Evolutionary conservation across 106 monocot genomes (phyloP).

Genomic region (Dioscorea alata): DNA sequence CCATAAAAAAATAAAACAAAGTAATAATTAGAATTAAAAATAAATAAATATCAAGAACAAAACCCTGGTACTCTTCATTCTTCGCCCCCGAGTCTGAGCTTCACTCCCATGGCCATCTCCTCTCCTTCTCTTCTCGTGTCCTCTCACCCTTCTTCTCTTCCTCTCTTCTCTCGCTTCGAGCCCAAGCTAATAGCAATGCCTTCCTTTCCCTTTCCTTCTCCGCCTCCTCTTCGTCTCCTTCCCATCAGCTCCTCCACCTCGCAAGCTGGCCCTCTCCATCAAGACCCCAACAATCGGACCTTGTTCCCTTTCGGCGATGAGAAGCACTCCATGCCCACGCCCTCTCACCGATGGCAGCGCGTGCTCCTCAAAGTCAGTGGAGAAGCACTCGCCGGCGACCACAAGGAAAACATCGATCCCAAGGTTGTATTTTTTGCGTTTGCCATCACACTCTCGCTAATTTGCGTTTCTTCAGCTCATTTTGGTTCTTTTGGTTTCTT

Average conservation of each 20-base stretch:
- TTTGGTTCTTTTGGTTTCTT: background rate
- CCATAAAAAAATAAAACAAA: no score
- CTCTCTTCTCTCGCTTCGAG: background rate
- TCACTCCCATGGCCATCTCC: no score
- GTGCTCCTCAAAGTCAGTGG: conserved; percentile 95
- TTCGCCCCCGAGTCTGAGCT: no score
- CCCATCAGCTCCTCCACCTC: background rate
- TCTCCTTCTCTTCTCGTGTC: background rate
- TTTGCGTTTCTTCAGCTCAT: background rate
- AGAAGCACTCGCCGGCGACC: conserved; percentile 95
- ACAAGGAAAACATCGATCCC: conserved; percentile 81
- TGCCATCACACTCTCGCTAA: background rate
- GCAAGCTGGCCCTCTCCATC: conserved; percentile 9
- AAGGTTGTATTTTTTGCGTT: conserved; percentile 35
- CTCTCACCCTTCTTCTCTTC: background rate
- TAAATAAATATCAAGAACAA: no score
- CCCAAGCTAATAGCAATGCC: background rate
- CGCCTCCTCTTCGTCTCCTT: background rate
- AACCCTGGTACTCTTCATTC: no score
- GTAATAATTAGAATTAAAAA: no score
- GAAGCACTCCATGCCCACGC: conserved; percentile 28
- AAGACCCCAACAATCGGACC: conserved; percentile 3
- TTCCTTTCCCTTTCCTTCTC: background rate
- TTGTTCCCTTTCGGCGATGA: conserved; percentile 3
- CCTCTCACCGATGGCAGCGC: conserved; percentile 68